Evolutionary conservation across 1,139 yeast genomes (phyloP), one percentile per base, ranked within the genome.

Genomic region (Zygosaccharomyces sapae): DNA sequence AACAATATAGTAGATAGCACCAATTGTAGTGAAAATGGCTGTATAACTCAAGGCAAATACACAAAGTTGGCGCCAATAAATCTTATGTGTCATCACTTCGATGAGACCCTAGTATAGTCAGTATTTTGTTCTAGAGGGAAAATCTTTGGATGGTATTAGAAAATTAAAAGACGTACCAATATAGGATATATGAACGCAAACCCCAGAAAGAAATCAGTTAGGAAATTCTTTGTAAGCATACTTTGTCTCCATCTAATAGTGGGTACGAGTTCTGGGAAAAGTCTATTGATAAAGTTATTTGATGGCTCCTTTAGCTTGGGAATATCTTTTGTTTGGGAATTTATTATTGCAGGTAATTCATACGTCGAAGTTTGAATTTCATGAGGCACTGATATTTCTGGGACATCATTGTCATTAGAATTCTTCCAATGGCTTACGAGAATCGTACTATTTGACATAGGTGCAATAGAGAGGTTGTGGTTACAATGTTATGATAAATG

Each of bases 41-140:
- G 51, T 37, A 46, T 57, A 62, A 22, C 58, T 51, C 16, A 53
- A 45, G 1, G 56, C 52, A 29, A 62, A 55, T 12, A 63, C 46
- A 2, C 53, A 19, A 19, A 61, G 41, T 38, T 55, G 57, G 27
- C 54, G 53, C 65, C 67, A 63, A 45, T 62, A 63, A 6, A 52
- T 43, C 5, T 51, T 48, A 20, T 57, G 54, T 2, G 51, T 51
- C 5, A 54, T 7, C 13, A 61, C 55, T 25, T 58, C 59, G 39
- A 47, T 46, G 6, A 63, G 29, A 9, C 67, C 68, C 62, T 62
- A 37, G 58, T 43, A 34, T 68, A 55, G 16, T 71, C 54, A 4
- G 66, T 27, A 47, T 16, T 31, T 47, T 43, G 20, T 42, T 38
- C 10, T 35, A 41, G 40, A 41, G 48, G 41, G 38, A 46, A 42